Conservation (phyloP, 2,329 filamentous ascomycete species). For the Metarhizium brunneum region DNA sequence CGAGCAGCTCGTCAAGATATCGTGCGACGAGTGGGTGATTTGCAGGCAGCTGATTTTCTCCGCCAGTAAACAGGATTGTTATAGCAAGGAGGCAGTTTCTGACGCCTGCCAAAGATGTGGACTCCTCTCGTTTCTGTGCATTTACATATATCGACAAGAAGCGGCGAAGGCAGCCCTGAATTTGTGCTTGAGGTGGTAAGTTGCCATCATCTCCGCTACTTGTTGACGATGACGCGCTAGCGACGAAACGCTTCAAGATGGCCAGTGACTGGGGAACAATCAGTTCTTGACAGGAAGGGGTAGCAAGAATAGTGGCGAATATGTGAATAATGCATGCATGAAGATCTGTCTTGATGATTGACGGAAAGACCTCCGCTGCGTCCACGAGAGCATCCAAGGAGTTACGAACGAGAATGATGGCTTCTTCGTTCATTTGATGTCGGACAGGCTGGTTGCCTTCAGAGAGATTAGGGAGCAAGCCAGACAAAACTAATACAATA, state of each 20-base stretch:
- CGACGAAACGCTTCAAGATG: slow-evolving; percentile 84
- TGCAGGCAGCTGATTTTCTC: slow-evolving; percentile 62
- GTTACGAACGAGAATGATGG: slow-evolving; percentile 67
- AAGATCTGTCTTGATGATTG: slow-evolving; percentile 91
- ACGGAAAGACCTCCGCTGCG: slow-evolving; percentile 89
- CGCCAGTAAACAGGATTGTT: slow-evolving; percentile 80
- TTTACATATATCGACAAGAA: slow-evolving; percentile 74
- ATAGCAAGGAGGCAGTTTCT: slow-evolving; percentile 86
- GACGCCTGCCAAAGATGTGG: slow-evolving; percentile 75
- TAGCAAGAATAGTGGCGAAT: slow-evolving; percentile 85
- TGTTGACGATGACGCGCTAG: slow-evolving; percentile 52
- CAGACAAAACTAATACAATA: slow-evolving; percentile 85
- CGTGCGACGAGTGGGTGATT: slow-evolving; percentile 65
- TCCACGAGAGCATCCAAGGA: slow-evolving; percentile 85
- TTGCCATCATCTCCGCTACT: slow-evolving; percentile 25
- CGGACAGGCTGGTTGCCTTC: slow-evolving; percentile 57
- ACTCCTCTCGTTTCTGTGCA: slow-evolving; percentile 63
- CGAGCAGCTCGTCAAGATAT: slow-evolving; percentile 72
- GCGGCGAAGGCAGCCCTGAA: slow-evolving; percentile 72
- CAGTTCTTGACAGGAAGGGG: slow-evolving; percentile 70
- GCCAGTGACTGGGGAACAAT: slow-evolving; percentile 86
- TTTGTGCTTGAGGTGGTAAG: slow-evolving; percentile 54
- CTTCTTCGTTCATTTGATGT: slow-evolving; percentile 79
- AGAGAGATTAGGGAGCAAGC: slow-evolving; percentile 73
- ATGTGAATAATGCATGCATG: slow-evolving; percentile 97